Evolutionary conservation across 148 eudicot species (phyloP).

Genomic region (Simmondsia chinensis): DNA sequence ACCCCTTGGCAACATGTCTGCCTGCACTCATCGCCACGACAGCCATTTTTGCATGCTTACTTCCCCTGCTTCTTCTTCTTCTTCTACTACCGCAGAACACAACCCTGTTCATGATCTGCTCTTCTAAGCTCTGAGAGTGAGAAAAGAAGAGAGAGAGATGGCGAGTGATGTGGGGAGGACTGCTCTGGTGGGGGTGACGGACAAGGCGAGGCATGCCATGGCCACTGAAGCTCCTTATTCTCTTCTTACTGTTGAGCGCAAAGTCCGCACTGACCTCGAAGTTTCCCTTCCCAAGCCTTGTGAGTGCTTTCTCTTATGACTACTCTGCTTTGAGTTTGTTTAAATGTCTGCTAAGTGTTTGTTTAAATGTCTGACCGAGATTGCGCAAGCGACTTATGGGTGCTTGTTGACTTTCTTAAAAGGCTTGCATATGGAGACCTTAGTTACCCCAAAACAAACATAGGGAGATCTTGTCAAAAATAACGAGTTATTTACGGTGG

Average conservation of each 20-base stretch:
- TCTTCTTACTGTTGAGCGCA: conserved; percentile 41
- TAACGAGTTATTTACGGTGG: too few relatives aligned
- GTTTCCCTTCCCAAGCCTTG: conserved; percentile 68
- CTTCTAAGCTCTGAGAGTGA: too few relatives aligned
- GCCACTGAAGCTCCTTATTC: conserved; percentile 66
- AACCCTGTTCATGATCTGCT: too few relatives aligned
- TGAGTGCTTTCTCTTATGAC: conserved; percentile 11
- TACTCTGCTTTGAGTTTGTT: background rate
- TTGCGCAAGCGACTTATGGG: background rate
- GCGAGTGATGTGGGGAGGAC: conserved; percentile 8
- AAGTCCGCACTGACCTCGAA: conserved; percentile 61
- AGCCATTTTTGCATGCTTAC: too few relatives aligned
- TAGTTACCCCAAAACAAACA: too few relatives aligned
- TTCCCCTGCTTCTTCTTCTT: too few relatives aligned
- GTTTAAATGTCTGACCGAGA: background rate
- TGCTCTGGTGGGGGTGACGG: conserved; percentile 8
- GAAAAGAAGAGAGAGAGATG: background rate
- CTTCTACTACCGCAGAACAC: too few relatives aligned
- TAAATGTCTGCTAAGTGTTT: background rate
- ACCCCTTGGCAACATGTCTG: too few relatives aligned
- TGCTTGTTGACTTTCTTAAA: background rate
- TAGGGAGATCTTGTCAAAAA: too few relatives aligned
- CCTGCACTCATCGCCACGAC: too few relatives aligned
- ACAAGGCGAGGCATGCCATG: conserved; percentile 27
- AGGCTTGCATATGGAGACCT: background rate